A percentile compares a stretch with the other conserved stretches of the same genome.
phyloP scores from a whole-genome alignment of 2,329 filamentous ascomycete species.

The Phaeoacremonium minimum region DNA sequence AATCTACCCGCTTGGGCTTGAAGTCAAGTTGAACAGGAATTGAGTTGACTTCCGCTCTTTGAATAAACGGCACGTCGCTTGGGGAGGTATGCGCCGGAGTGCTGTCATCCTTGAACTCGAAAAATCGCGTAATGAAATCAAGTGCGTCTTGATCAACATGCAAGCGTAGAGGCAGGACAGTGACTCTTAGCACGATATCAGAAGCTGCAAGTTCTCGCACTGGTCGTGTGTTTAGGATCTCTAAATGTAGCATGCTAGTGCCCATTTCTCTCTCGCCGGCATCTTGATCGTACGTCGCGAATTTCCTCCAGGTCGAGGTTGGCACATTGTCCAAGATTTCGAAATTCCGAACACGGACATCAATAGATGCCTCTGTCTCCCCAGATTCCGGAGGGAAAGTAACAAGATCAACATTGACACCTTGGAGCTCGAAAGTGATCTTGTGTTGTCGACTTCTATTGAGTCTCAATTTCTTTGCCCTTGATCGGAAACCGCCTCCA shows the following conservation, averaged over 20 bases:
- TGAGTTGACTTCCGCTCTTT: constrained; percentile 81
- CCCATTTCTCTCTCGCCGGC: constrained; percentile 81
- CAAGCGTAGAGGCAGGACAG: constrained; percentile 76
- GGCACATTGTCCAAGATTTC: constrained; percentile 93
- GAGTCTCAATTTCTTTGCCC: constrained; percentile 62
- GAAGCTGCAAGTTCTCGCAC: constrained; percentile 79
- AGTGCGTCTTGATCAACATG: constrained; percentile 97
- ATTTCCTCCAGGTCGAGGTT: constrained; percentile 97
- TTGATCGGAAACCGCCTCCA: constrained; percentile 32
- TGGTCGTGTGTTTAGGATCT: constrained; percentile 84
- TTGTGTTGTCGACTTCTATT: constrained; percentile 88
- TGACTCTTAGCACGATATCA: constrained; percentile 79
- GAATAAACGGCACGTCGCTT: constrained; percentile 78
- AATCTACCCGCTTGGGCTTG: constrained; percentile 97
- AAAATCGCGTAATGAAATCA: constrained; percentile 95
- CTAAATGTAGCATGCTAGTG: constrained; percentile 84
- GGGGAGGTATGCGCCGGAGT: constrained; percentile 50
- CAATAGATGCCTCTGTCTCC: constrained; percentile 83
- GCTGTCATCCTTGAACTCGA: constrained; percentile 88
- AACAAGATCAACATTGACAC: constrained; percentile 77
- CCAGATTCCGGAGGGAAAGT: constrained; percentile 71
- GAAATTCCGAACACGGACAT: constrained; percentile 75
- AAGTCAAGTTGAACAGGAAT: constrained; percentile 86
- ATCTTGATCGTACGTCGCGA: constrained; percentile 88
- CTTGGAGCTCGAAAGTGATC: constrained; percentile 88